phyloP scores from a whole-genome alignment of 2,329 filamentous ascomycete species.

The Clonostachys byssicola region DNA sequence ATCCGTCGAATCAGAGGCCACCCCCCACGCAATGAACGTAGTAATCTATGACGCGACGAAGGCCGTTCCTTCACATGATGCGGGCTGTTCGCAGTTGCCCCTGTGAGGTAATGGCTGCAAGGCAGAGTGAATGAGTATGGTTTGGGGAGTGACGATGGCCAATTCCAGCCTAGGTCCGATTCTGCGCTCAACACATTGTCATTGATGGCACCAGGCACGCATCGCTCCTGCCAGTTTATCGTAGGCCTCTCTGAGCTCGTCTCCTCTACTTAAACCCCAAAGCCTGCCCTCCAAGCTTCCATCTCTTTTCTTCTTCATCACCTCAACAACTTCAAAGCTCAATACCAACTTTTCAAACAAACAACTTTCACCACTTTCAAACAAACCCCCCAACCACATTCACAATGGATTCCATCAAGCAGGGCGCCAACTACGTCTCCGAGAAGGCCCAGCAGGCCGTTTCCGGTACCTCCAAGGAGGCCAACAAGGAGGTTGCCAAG shows the following conservation, averaged over 20 bases:
- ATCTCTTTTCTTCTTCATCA: slow-evolving; percentile 16
- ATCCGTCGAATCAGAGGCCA: too few relatives aligned
- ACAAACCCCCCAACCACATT: slow-evolving; percentile 8
- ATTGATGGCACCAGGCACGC: neutral
- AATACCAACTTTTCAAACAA: neutral
- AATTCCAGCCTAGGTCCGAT: neutral
- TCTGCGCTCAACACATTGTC: neutral
- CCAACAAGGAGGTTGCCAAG: slow-evolving; percentile 67
- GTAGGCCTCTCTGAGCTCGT: too few relatives aligned
- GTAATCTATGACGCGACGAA: too few relatives aligned
- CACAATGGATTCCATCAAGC: slow-evolving; percentile 51
- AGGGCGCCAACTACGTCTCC: slow-evolving; percentile 62
- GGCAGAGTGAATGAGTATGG: too few relatives aligned
- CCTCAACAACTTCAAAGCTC: neutral
- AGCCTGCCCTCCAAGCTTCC: neutral
- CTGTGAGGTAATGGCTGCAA: too few relatives aligned
- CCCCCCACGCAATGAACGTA: too few relatives aligned
- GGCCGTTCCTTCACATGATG: too few relatives aligned
- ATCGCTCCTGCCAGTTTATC: too few relatives aligned
- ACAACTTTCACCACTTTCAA: slow-evolving; percentile 14
- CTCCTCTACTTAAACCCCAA: neutral
- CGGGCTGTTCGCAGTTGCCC: too few relatives aligned
- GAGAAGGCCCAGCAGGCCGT: slow-evolving; percentile 56
- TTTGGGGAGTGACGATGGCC: neutral
- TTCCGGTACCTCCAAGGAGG: slow-evolving; percentile 58